Conservation (phyloP, 306 rosid species). For the Luffa aegyptiaca region DNA sequence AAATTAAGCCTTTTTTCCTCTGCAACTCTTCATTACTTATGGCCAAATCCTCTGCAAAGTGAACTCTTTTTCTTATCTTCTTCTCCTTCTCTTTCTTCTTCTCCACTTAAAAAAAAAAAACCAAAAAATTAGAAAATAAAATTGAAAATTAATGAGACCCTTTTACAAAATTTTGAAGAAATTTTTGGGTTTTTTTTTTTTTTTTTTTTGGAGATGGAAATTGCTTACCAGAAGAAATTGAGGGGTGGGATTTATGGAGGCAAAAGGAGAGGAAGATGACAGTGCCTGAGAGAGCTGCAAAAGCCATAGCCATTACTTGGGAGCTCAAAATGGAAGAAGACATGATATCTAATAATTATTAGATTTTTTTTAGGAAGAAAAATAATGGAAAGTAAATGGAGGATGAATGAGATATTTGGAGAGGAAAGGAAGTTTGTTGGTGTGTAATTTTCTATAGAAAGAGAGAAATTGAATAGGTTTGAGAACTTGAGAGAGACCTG, state of each 20-base stretch:
- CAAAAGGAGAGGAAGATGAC: constrained; percentile 70
- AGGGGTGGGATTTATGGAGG: constrained; percentile 44
- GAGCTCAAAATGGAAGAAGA: constrained; percentile 36
- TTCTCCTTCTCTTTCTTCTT: constrained; percentile 32
- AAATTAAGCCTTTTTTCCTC: constrained; percentile 16
- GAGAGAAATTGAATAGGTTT: neutral
- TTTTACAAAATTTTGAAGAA: neutral
- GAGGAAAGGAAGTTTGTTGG: neutral
- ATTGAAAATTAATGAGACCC: neutral
- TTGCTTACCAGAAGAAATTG: constrained; percentile 60
- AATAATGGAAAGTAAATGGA: neutral
- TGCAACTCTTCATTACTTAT: constrained; percentile 41
- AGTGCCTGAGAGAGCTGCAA: constrained; percentile 83
- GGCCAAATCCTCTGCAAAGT: constrained; percentile 67
- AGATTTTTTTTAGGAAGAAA: neutral
- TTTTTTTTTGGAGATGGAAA: neutral
- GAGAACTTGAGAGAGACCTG: no score
- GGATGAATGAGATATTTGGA: neutral
- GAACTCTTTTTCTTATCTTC: constrained; percentile 57
- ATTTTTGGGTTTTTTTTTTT: no score
- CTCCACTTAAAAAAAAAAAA: constrained; percentile 21
- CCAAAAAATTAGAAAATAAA: neutral
- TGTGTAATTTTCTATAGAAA: constrained; percentile 2
- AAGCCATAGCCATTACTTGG: constrained; percentile 65
- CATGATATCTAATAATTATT: neutral